phyloP scores from a whole-genome alignment of 2,329 filamentous ascomycete species.

The Claviceps africana region DNA sequence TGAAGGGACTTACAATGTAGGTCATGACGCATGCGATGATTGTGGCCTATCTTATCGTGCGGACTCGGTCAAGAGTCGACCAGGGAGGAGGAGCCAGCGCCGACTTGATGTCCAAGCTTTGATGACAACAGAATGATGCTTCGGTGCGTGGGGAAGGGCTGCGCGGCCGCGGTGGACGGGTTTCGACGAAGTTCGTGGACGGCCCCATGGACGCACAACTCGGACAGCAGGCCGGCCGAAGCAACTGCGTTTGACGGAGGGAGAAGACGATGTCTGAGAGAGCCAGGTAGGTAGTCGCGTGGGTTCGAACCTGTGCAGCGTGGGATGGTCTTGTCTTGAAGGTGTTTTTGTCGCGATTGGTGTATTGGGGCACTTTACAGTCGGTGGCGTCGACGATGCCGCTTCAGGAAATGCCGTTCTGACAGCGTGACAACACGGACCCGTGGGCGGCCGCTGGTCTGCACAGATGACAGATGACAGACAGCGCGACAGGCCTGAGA shows the following conservation, averaged over 20 bases:
- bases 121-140: conserved; percentile 5
- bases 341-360: background rate
- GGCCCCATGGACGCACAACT: background rate
- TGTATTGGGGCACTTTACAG: background rate
- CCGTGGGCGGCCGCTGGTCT: background rate
- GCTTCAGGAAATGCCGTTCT: background rate
- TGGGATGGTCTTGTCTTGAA: background rate
- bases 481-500: background rate
- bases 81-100: conserved; percentile 1
- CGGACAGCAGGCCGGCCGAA: background rate
- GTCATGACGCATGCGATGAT: conserved; percentile 22
- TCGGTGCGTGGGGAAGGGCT: background rate
- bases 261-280: background rate
- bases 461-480: background rate
- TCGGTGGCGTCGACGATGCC: conserved; percentile 2
- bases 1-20: conserved; percentile 23
- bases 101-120: background rate
- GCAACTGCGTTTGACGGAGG: background rate
- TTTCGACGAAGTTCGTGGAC: background rate
- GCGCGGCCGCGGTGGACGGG: background rate
- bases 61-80: conserved; percentile 6
- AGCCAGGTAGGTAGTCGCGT: conserved; percentile 3
- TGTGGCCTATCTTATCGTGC: conserved; percentile 10
- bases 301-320: background rate
- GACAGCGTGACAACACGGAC: background rate